Evolutionary conservation across 495 filamentous ascomycete species (phyloP).

Genomic region (Hypoxylon fragiforme): DNA sequence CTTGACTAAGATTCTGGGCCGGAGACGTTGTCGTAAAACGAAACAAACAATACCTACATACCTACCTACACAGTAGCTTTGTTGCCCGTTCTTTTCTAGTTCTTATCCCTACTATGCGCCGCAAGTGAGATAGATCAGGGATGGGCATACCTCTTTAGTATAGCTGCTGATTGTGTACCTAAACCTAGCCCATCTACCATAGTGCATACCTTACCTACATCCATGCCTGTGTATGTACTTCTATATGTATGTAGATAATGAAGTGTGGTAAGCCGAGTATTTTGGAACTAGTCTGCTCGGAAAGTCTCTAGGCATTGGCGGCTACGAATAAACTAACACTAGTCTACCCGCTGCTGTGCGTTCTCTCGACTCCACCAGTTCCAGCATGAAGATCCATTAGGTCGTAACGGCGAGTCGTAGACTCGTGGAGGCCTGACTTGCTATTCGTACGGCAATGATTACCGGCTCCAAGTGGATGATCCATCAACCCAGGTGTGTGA

Average conservation of each 20-base stretch:
- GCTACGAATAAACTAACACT: slow-evolving; percentile 20
- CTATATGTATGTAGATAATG: background rate
- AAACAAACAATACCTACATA: background rate
- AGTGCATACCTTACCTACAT: too few relatives aligned
- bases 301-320: slow-evolving; percentile 14
- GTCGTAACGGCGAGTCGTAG: slow-evolving; percentile 12
- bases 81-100: too few relatives aligned
- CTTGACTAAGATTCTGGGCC: slow-evolving; percentile 11
- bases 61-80: background rate
- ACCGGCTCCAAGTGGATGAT: slow-evolving; percentile 13
- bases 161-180: background rate
- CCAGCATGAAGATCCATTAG: slow-evolving; percentile 14
- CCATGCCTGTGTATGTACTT: background rate
- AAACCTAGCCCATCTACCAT: too few relatives aligned
- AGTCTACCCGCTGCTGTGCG: slow-evolving; percentile 33
- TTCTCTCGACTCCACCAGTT: slow-evolving; percentile 24
- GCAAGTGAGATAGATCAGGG: background rate
- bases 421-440: slow-evolving; percentile 13
- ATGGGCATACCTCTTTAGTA: background rate
- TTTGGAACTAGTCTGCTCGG: slow-evolving; percentile 16
- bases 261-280: slow-evolving; percentile 4
- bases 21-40: slow-evolving; percentile 1
- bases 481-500: slow-evolving; percentile 4
- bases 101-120: too few relatives aligned
- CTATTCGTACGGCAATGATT: slow-evolving; percentile 23